Base-by-base conservation (phyloP, 2,329 filamentous ascomycete species). In the Aspergillus tanneri region DNA sequence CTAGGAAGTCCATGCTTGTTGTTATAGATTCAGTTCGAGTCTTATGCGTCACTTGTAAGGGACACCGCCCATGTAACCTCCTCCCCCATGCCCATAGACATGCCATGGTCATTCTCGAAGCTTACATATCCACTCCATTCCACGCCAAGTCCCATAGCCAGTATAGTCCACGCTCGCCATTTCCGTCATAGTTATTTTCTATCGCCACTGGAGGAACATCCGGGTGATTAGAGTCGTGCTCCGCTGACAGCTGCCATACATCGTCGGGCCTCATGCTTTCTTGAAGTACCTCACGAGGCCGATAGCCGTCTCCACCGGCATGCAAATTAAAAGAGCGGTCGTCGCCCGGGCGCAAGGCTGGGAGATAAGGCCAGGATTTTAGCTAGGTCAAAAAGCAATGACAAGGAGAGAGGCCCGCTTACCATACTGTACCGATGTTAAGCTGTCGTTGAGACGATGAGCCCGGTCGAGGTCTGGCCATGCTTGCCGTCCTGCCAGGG, bases 61-160 rank as follows among this genome's bases (percentile, higher is more conserved):
- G n/a, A n/a, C n/a, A n/a, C n/a, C n/a, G n/a, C n/a, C n/a, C n/a
- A n/a, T n/a, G n/a, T n/a, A n/a, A n/a, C n/a, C n/a, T n/a, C n/a
- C n/a, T n/a, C n/a, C n/a, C n/a, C n/a, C n/a, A n/a, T n/a, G n/a
- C n/a, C n/a, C n/a, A n/a, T n/a, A n/a, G n/a, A n/a, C n/a, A n/a
- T n/a, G n/a, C n/a, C n/a, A n/a, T n/a, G n/a, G n/a, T n/a, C n/a
- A n/a, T n/a, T n/a, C n/a, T n/a, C n/a, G n/a, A n/a, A n/a, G 16
- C 11, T 49, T 18, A 55, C 9, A 16, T 10, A 21, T 45, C 54
- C 2, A 37, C 10, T 18, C 49, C 54, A 45, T 59, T 58, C 59
- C 60, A 63, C 6, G 59, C 50, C 48, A 58, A 59, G 21, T 65
- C 60, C 63, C 63, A 66, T 38, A 66, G 47, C 63, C 63, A 66